phyloP scores from a whole-genome alignment of 1,284 basidiomycete species.

The Apiotrichum laibachii region DNA sequence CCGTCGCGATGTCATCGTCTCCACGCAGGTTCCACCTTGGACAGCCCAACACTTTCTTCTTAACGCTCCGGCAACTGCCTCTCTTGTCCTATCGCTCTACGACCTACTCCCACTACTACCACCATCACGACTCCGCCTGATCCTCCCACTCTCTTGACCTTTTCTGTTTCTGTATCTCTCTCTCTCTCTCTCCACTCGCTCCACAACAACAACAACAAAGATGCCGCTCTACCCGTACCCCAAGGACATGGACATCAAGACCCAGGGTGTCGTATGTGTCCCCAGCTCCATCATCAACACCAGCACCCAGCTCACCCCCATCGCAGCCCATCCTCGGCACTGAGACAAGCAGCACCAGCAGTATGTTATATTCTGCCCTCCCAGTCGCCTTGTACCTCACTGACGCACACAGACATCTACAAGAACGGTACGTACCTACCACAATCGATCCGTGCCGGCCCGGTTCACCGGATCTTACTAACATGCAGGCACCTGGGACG shows the following conservation, averaged over 20 bases:
- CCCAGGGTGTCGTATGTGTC: constrained; percentile 39
- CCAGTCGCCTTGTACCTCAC: background rate
- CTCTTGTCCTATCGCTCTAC: too few species aligned
- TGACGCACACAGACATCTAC: background rate
- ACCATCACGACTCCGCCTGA: too few species aligned
- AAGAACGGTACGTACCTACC: constrained; percentile 6
- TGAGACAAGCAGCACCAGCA: constrained; percentile 30
- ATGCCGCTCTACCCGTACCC: constrained; percentile 34
- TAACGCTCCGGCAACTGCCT: too few species aligned
- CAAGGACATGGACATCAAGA: constrained; percentile 28
- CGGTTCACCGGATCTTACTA: background rate
- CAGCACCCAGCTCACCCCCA: background rate
- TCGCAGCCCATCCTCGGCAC: constrained; percentile 37
- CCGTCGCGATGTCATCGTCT: background rate
- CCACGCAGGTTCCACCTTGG: background rate
- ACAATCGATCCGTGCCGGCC: background rate
- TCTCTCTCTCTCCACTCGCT: background rate
- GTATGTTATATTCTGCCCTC: constrained; percentile 19
- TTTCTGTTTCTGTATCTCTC: background rate
- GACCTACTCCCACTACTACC: too few species aligned
- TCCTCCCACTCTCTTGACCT: background rate
- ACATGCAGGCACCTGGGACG: constrained; percentile 3
- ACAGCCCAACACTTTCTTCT: too few species aligned
- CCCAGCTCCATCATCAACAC: background rate
- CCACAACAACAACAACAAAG: constrained; percentile 5